Evolutionary conservation across 192 early-diverging fungal genomes (phyloP).

Genomic region (Dissophora globulifera): DNA sequence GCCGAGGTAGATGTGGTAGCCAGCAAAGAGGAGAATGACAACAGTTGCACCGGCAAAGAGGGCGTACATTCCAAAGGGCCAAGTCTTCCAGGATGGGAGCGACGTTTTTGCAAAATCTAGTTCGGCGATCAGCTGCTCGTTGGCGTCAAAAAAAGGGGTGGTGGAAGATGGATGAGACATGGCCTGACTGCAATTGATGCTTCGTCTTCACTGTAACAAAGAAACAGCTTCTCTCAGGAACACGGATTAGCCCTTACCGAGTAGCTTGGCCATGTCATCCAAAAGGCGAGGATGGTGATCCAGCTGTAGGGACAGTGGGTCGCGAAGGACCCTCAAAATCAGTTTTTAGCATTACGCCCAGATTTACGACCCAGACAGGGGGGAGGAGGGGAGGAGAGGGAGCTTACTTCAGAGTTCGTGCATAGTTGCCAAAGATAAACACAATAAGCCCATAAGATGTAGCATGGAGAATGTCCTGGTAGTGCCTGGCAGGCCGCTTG

Average conservation of each 20-base stretch:
- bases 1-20: conserved; percentile 63
- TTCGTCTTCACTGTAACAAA: too few relatives aligned
- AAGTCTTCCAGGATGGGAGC: conserved; percentile 66
- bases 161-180: too few relatives aligned
- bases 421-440: conserved; percentile 82
- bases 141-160: too few relatives aligned
- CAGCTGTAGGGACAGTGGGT: conserved; percentile 28
- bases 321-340: too few relatives aligned
- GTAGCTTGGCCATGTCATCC: conserved; percentile 52
- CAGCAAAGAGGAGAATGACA: conserved; percentile 70
- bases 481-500: conserved; percentile 73
- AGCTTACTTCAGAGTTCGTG: conserved; percentile 68
- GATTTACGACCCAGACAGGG: too few relatives aligned
- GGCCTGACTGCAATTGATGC: too few relatives aligned
- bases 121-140: conserved; percentile 65
- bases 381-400: conserved; percentile 21
- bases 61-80: conserved; percentile 74
- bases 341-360: too few relatives aligned
- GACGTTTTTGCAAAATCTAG: conserved; percentile 76
- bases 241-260: conserved; percentile 18
- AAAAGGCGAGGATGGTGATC: conserved; percentile 48
- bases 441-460: conserved; percentile 72
- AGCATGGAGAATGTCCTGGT: conserved; percentile 68
- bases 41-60: conserved; percentile 66
- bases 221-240: too few relatives aligned